Percentiles rank a stretch among this genome's conserved stretches.
These are phyloP conservation scores for Phalaenopsis hybrid DNA, from an alignment of 116 monocot species.

Conservation along the genomic window DNA sequence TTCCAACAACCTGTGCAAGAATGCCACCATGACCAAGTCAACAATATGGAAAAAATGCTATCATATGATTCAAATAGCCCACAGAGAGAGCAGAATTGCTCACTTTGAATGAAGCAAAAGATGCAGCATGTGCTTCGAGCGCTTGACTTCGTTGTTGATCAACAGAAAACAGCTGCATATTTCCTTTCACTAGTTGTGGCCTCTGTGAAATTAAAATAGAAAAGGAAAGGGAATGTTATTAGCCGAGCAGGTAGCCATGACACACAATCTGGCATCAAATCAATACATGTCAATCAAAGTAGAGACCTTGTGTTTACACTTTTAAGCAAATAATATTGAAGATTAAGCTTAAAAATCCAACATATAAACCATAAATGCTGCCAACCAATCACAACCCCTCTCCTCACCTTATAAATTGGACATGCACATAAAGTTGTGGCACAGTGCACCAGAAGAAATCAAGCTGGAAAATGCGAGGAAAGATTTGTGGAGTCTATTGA, in stretches of 20 bases:
- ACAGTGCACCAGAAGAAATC: neutral
- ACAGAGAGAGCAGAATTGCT: conserved; percentile 1
- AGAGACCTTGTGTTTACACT: too few relatives aligned
- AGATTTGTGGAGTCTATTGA: neutral
- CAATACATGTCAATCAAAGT: neutral
- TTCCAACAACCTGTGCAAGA: conserved; percentile 58
- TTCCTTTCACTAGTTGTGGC: conserved; percentile 97
- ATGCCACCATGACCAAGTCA: neutral
- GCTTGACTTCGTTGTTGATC: conserved; percentile 99
- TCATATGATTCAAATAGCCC: conserved; percentile 1
- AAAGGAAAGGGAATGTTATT: too few relatives aligned
- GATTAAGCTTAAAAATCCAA: too few relatives aligned
- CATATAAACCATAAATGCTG: too few relatives aligned
- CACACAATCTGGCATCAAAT: neutral
- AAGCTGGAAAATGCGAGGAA: neutral
- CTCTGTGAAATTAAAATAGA: conserved; percentile 35
- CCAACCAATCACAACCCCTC: too few relatives aligned
- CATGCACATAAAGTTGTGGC: too few relatives aligned
- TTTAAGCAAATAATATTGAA: too few relatives aligned
- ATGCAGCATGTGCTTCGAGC: conserved; percentile 98
- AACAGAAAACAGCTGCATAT: conserved; percentile 98
- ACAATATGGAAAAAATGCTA: too few relatives aligned
- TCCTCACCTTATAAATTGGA: too few relatives aligned
- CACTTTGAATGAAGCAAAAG: conserved; percentile 93
- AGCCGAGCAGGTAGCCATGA: too few relatives aligned